These are phyloP conservation scores for Colletotrichum gigasporum DNA, from an alignment of 2,329 filamentous ascomycete genomes.

Conservation along the genomic window DNA sequence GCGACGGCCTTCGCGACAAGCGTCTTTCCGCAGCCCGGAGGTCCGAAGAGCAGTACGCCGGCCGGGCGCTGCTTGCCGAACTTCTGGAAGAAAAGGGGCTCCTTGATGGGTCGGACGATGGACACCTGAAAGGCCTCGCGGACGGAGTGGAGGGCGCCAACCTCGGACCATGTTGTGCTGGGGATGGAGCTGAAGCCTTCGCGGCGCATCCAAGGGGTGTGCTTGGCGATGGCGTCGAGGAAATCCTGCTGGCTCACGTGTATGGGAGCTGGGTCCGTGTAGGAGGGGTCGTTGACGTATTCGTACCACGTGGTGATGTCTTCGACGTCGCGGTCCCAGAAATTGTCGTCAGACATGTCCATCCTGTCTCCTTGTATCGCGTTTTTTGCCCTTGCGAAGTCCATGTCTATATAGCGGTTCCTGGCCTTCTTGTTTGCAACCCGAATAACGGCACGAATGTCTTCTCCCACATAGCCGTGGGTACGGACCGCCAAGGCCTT, in stretches of 20 bases:
- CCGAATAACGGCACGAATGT: conserved; percentile 74
- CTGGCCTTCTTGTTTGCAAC: conserved; percentile 51
- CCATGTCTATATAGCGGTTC: conserved; percentile 43
- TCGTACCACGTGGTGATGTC: conserved; percentile 23
- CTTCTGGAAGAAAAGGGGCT: conserved; percentile 78
- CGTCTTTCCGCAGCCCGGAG: conserved; percentile 96
- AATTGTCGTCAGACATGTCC: background rate
- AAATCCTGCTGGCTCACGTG: conserved; percentile 70
- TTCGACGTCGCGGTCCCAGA: background rate
- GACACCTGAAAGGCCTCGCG: conserved; percentile 84
- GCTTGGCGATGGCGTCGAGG: conserved; percentile 74
- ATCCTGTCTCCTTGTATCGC: background rate
- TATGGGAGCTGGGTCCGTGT: conserved; percentile 35
- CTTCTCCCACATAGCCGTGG: conserved; percentile 91
- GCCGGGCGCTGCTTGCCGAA: conserved; percentile 84
- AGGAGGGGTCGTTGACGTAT: conserved; percentile 32
- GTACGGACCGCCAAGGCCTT: conserved; percentile 80
- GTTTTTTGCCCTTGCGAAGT: conserved; percentile 35
- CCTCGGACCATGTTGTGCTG: conserved; percentile 90
- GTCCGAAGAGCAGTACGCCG: conserved; percentile 94
- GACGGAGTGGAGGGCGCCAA: conserved; percentile 84
- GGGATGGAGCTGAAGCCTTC: conserved; percentile 97
- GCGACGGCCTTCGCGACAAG: conserved; percentile 95
- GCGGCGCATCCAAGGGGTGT: conserved; percentile 72
- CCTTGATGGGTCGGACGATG: conserved; percentile 89